Base-by-base conservation (phyloP, 2,329 filamentous ascomycete genomes). In the Colletotrichum sublineola region DNA sequence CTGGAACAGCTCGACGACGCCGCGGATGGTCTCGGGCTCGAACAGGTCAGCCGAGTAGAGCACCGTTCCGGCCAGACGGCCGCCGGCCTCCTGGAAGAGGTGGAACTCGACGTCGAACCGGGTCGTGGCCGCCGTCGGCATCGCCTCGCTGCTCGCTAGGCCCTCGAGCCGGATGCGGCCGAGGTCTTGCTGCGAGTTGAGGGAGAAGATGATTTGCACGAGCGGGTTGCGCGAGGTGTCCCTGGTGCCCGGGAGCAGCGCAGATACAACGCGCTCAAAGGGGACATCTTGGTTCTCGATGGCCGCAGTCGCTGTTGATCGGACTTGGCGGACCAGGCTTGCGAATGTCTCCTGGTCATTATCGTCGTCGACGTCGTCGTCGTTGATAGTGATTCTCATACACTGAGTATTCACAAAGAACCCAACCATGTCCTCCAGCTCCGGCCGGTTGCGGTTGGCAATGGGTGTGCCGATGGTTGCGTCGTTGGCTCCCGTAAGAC, bases 381-480 rank as follows among this genome's bases (percentile, higher is more conserved):
- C 36, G 2, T 63, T 46, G 24, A 63, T 24, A 4, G 36, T 29
- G 36, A 63, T 63, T 14, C 61, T 44, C 61, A 79, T 73, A 29
- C 76, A 77, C 46, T 79, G 20, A 0, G 74, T 63, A 36, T 78
- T 78, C 52, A 78, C 77, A 14, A 79, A 78, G 70, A 76, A 77
- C 1, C 76, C 78, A 33, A 74, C 72, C 33, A 74, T 55, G 1
- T 72, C 60, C 36, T 72, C 58, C 1, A 74, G 50, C 33, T 74
- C 72, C 5, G 46, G 42, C 5, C 63, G 57, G 42, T 67, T 46
- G n/a, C 72, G 63, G 9, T 66, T 73, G 4, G 73, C 64, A 74
- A 74, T 76, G 0, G 73, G 68, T 2, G 62, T 71, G 0, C 75
- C 75, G 1, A 76, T 67, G 2, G 53, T 52, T 1, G 73, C 12